Conservation (phyloP, 140 eudicot genomes). For the Oenanthe javanica region DNA sequence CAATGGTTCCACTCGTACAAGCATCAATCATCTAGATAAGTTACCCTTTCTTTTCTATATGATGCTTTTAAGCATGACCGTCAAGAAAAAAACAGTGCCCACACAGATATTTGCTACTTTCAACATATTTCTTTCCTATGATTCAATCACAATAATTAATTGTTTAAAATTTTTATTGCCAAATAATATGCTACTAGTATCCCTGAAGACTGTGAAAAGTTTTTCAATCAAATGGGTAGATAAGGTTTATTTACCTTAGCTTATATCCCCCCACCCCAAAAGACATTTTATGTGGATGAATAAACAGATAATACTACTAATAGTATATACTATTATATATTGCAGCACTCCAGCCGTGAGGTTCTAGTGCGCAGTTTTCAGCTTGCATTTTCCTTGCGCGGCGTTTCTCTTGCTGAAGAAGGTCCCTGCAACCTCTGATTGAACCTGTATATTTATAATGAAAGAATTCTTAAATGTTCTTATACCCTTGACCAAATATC, state of each 20-base stretch:
- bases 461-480: not conserved
- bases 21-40: not conserved
- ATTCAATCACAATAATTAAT: not conserved
- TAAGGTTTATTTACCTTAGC: not conserved
- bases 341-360: constrained; percentile 79
- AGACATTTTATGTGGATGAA: not conserved
- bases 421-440: constrained; percentile 42
- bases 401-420: constrained; percentile 67
- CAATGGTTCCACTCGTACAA: not conserved
- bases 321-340: constrained; percentile 8
- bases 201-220: not conserved
- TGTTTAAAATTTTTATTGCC: not conserved
- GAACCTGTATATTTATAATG: not conserved
- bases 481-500: not conserved
- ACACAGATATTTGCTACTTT: not conserved
- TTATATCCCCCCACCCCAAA: not conserved
- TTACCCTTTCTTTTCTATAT: not conserved
- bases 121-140: not conserved
- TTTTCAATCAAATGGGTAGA: not conserved
- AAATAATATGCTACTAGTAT: not conserved
- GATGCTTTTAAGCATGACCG: not conserved
- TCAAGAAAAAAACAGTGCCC: not conserved
- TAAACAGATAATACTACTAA: constrained; percentile 9
- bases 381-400: constrained; percentile 82
- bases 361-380: constrained; percentile 79